These are phyloP conservation scores for Arachis monticola DNA, from an alignment of 331 rosid genomes.

Conservation along the genomic window DNA sequence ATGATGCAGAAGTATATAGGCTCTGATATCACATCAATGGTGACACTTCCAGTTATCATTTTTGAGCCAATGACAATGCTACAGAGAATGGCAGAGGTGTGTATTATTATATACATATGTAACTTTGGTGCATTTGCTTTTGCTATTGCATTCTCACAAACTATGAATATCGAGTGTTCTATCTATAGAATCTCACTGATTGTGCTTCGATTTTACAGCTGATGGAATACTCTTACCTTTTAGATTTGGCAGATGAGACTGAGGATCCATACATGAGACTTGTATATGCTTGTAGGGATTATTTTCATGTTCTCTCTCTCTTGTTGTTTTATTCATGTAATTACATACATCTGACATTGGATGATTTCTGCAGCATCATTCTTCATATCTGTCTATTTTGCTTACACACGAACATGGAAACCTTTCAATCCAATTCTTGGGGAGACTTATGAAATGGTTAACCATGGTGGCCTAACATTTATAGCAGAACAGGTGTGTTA, in stretches of 20 bases:
- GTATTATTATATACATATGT: conserved; percentile 33
- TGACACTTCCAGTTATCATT: conserved; percentile 92
- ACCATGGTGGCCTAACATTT: conserved; percentile 79
- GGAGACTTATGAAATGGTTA: conserved; percentile 91
- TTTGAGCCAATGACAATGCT: conserved; percentile 97
- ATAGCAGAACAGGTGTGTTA: conserved; percentile 82
- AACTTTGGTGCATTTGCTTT: conserved; percentile 11
- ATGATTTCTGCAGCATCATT: conserved; percentile 79
- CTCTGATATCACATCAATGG: conserved; percentile 94
- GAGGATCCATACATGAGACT: conserved; percentile 93
- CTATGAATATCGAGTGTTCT: conserved; percentile 28
- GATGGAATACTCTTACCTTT: conserved; percentile 89
- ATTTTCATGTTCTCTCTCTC: conserved; percentile 18
- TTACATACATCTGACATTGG: conserved; percentile 39
- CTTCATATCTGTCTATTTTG: conserved; percentile 91
- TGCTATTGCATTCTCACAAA: background rate
- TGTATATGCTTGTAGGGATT: conserved; percentile 78
- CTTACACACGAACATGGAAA: conserved; percentile 94
- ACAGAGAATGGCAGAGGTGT: conserved; percentile 95
- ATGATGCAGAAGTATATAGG: conserved; percentile 96
- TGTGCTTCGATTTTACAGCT: conserved; percentile 55
- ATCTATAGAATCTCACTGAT: conserved; percentile 17
- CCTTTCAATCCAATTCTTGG: conserved; percentile 99
- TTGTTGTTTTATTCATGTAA: background rate
- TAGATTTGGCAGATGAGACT: conserved; percentile 86